Evolutionary conservation across 2,329 filamentous ascomycete species (phyloP), one percentile per base, ranked within the genome.

Genomic region (Teratosphaeria nubilosa): DNA sequence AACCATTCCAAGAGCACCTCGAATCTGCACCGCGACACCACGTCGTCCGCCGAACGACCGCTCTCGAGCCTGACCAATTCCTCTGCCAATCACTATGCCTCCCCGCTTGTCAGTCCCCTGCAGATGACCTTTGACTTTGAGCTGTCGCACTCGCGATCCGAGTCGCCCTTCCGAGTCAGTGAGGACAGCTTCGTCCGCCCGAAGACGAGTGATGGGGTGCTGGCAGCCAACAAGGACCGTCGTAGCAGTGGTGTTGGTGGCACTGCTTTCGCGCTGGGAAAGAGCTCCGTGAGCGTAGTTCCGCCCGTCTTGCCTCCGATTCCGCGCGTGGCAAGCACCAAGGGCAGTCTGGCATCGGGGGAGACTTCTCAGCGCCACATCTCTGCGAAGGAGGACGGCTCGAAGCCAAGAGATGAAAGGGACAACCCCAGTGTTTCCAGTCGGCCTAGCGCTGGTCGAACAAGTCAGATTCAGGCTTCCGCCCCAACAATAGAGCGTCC

Each of bases 271-370:
- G 48, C 30, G 16, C 24, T 34, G 41, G 48, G 54, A 16, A 59
- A 50, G 32, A 58, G 41, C 24, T n/a, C 41, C 7, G 25, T 54
- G 13, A 20, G 31, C 37, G 14, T 58, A 64, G 59, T 60, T 51
- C 76, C 81, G 56, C 80, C 80, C 7, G 75, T 73, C 3, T 70
- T 83, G 31, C 72, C 73, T 32, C 72, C 71, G 32, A 72, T 76
- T 41, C 66, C 72, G 34, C 67, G 72, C 30, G 66, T 76, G 14
- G 68, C 74, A n/a, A 63, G 61, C 54, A 53, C 51, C 5, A 6
- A 34, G 4, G 25, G 25, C 13, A 53, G 25, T 10, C 5, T 48
- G 51, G 30, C 51, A 16, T 53, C 51, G 51, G 27, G 9, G 9
- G 51, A 53, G 34, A 58, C 52, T 30, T 30, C 27, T 27, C 24